Conservation (phyloP, 1,139 yeast genomes). For the Lodderomyces theae region DNA sequence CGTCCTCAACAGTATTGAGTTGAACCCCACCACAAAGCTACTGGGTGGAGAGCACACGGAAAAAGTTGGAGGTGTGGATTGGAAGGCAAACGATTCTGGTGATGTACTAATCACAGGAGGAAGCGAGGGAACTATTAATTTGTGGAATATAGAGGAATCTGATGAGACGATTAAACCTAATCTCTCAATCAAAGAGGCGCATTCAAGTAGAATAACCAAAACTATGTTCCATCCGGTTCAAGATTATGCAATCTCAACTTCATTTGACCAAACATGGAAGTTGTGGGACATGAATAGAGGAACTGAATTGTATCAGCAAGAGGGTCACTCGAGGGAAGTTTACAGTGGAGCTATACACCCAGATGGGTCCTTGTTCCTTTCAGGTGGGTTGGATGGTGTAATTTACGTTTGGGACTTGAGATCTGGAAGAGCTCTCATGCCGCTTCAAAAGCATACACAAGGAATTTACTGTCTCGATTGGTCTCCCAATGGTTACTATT, state of each 20-base stretch:
- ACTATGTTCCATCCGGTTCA: constrained; percentile 65
- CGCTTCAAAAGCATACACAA: constrained; percentile 64
- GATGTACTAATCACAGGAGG: constrained; percentile 56
- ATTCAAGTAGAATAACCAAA: constrained; percentile 59
- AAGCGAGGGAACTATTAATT: constrained; percentile 53
- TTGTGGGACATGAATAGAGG: constrained; percentile 67
- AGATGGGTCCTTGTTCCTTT: constrained; percentile 74
- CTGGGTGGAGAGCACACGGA: constrained; percentile 42
- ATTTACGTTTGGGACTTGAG: constrained; percentile 85
- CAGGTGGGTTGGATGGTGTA: constrained; percentile 79
- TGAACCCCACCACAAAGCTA: constrained; percentile 21
- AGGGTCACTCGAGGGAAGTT: constrained; percentile 82
- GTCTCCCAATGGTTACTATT: constrained; percentile 70
- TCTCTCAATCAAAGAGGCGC: constrained; percentile 31
- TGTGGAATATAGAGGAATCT: constrained; percentile 37
- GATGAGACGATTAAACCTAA: constrained; percentile 16
- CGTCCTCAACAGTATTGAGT: constrained; percentile 32
- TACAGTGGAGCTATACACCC: constrained; percentile 62
- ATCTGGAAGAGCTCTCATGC: constrained; percentile 64
- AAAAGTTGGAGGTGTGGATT: constrained; percentile 68
- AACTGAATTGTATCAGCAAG: constrained; percentile 50
- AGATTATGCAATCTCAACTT: constrained; percentile 59
- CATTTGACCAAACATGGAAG: constrained; percentile 87
- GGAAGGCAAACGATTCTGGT: constrained; percentile 36
- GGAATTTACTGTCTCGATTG: constrained; percentile 74